A percentile compares a stretch with the other conserved stretches of the same genome.
Conservation (phyloP, 2,329 filamentous ascomycete species). For the Penicillium sp. region DNA sequence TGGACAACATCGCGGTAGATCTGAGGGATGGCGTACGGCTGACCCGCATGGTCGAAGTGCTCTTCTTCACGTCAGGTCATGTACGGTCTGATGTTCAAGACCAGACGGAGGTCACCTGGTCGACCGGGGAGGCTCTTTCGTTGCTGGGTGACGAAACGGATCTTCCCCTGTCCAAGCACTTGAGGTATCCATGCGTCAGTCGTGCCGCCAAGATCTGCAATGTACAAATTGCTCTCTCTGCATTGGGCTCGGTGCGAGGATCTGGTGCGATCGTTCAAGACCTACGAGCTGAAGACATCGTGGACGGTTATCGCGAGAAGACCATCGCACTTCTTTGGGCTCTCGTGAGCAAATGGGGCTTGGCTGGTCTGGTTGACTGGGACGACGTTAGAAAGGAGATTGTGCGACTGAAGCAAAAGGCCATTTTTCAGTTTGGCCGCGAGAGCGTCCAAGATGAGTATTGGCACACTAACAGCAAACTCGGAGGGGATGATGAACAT, state of each 20-base stretch:
- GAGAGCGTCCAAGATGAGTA: constrained; percentile 19
- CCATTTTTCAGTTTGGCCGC: constrained; percentile 10
- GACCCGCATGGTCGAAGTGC: constrained; percentile 56
- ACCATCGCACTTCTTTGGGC: constrained; percentile 59
- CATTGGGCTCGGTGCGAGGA: constrained; percentile 45
- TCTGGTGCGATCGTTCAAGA: constrained; percentile 40
- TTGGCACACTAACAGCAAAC: constrained; percentile 19
- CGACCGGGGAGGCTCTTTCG: constrained; percentile 43
- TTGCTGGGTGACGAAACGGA: constrained; percentile 32
- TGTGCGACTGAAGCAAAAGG: constrained; percentile 37
- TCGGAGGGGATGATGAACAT: constrained; percentile 28
- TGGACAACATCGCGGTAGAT: constrained; percentile 59
- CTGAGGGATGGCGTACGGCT: constrained; percentile 58
- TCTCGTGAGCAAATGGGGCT: constrained; percentile 55
- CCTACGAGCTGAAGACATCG: constrained; percentile 55
- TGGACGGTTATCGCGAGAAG: constrained; percentile 62
- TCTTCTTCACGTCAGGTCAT: constrained; percentile 46
- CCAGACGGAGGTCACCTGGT: constrained; percentile 45
- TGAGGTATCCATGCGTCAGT: constrained; percentile 55
- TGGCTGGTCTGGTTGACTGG: constrained; percentile 54
- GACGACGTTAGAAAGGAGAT: constrained; percentile 52
- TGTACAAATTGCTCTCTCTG: constrained; percentile 54
- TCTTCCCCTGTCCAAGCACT: constrained; percentile 52
- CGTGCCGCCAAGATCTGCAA: constrained; percentile 57
- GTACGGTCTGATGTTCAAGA: constrained; percentile 30